A percentile compares a stretch with the other conserved stretches of the same genome.
phyloP scores from a whole-genome alignment of 2,329 filamentous ascomycete genomes.

The Thielaviopsis euricoi region DNA sequence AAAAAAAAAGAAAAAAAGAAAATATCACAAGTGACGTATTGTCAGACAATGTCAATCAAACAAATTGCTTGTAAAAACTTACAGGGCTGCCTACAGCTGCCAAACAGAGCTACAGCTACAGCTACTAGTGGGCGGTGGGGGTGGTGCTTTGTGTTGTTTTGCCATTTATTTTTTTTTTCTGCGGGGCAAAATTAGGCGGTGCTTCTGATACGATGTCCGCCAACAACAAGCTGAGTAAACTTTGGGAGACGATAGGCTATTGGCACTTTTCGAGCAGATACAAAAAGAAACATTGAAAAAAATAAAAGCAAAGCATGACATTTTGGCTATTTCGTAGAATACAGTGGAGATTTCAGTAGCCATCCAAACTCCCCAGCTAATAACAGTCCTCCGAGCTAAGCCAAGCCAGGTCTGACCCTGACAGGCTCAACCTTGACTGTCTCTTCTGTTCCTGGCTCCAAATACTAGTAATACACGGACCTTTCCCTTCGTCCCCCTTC shows the following conservation, averaged over 20 bases:
- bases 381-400: neutral
- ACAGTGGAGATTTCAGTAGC: constrained; percentile 12
- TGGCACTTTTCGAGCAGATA: neutral
- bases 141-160: neutral
- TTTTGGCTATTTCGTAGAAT: constrained; percentile 6
- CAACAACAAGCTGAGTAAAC: neutral
- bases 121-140: no score
- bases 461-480: constrained; percentile 6
- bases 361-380: neutral
- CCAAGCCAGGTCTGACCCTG: neutral
- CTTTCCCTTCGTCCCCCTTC: neutral
- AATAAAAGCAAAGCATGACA: neutral
- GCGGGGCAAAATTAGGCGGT: no score
- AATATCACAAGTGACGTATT: neutral
- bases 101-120: no score
- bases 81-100: no score
- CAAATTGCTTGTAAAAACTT: neutral
- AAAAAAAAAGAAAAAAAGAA: neutral
- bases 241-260: neutral
- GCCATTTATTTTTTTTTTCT: no score
- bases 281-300: neutral
- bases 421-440: no score
- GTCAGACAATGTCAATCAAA: neutral
- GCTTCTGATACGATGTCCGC: no score
- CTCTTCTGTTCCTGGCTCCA: constrained; percentile 29